A percentile compares a stretch with the other conserved stretches of the same genome.
These are phyloP conservation scores for Suillus clintonianus DNA, from an alignment of 768 basidiomycete species.

Conservation along the genomic window DNA sequence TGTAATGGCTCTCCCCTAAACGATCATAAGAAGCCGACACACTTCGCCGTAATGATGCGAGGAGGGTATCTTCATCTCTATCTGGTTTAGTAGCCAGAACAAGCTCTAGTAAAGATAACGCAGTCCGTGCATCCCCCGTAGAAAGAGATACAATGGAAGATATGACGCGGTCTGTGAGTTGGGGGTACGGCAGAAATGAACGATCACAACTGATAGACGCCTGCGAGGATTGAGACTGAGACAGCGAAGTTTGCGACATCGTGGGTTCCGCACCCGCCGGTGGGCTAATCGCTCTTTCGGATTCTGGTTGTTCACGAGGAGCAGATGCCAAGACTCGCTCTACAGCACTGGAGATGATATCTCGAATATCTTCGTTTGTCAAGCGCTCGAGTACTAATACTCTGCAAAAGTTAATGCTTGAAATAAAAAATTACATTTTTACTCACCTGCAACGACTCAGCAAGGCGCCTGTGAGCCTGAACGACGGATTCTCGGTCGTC, in stretches of 20 bases:
- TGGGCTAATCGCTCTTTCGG: background rate
- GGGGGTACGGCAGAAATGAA: slow-evolving; percentile 32
- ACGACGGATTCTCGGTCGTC: slow-evolving; percentile 89
- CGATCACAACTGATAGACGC: slow-evolving; percentile 12
- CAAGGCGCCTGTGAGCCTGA: slow-evolving; percentile 73
- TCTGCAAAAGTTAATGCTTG: slow-evolving; percentile 39
- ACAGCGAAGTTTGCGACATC: slow-evolving; percentile 17
- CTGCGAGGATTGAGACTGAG: slow-evolving; percentile 19
- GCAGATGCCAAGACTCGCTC: slow-evolving; percentile 31
- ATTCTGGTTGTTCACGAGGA: background rate
- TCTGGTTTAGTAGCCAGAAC: slow-evolving; percentile 47
- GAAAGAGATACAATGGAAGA: slow-evolving; percentile 54
- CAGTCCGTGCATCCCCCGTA: slow-evolving; percentile 74
- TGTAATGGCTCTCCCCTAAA: slow-evolving; percentile 73
- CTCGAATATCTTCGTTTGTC: slow-evolving; percentile 57
- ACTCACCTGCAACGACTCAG: slow-evolving; percentile 75
- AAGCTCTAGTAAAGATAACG: slow-evolving; percentile 76
- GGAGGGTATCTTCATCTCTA: slow-evolving; percentile 49
- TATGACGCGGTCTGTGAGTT: slow-evolving; percentile 49
- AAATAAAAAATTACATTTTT: slow-evolving; percentile 8
- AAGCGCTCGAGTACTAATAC: slow-evolving; percentile 76
- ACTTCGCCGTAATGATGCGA: slow-evolving; percentile 60
- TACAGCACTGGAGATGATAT: slow-evolving; percentile 59
- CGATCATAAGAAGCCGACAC: slow-evolving; percentile 73
- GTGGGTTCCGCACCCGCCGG: slow-evolving; percentile 10